Conservation (phyloP, 805 yeast genomes). For the Candida nitratophila region DNA sequence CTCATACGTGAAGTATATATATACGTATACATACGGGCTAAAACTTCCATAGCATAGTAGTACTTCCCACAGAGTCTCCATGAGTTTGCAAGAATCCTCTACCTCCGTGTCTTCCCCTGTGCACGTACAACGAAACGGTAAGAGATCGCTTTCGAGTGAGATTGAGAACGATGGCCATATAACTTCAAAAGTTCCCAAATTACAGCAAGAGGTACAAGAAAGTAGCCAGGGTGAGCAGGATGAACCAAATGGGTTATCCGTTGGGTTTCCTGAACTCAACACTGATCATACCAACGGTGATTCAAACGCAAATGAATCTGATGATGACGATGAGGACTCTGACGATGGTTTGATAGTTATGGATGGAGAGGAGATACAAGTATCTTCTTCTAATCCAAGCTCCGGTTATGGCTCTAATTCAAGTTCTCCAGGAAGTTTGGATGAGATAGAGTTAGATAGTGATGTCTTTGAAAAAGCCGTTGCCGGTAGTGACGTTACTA, state of each 20-base stretch:
- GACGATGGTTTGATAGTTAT: no score
- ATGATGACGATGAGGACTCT: slow-evolving; percentile 1
- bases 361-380: no score
- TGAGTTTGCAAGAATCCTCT: neutral
- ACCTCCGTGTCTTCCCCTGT: neutral
- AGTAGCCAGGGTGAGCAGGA: neutral
- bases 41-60: no score
- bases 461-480: slow-evolving; percentile 1
- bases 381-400: neutral
- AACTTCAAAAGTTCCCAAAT: neutral
- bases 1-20: no score
- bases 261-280: neutral
- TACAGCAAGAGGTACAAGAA: slow-evolving; percentile 2
- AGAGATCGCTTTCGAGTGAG: neutral
- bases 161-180: neutral
- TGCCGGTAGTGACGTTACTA: slow-evolving; percentile 1
- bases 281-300: neutral
- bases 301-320: slow-evolving; percentile 3
- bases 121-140: neutral
- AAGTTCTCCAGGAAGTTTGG: slow-evolving; percentile 23
- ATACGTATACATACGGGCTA: no score
- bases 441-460: slow-evolving; percentile 8
- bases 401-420: neutral
- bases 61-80: neutral
- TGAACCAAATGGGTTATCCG: neutral